Conservation (phyloP, 306 rosid genomes). For the Lathyrus tuberosus region DNA sequence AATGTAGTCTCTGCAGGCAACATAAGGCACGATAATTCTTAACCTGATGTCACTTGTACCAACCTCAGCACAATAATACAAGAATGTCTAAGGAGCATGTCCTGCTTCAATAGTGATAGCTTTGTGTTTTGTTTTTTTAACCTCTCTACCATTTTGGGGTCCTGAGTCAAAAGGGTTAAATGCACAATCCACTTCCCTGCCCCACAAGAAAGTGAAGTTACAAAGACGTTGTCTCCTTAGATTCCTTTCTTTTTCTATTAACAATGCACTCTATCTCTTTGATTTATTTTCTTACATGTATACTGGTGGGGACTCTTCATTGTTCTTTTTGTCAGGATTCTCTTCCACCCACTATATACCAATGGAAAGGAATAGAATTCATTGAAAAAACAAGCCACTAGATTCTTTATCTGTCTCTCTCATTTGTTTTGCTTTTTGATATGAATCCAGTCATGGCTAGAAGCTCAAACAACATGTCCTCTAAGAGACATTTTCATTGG, state of each 20-base stretch:
- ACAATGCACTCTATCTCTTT: constrained; percentile 43
- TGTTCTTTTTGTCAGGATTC: constrained; percentile 84
- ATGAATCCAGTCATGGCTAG: constrained; percentile 65
- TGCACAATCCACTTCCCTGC: constrained; percentile 49
- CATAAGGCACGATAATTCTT: constrained; percentile 50
- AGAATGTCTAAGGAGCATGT: constrained; percentile 40
- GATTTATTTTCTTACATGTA: constrained; percentile 59
- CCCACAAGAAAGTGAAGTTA: constrained; percentile 76
- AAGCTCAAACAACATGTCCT: constrained; percentile 62
- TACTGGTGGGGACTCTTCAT: constrained; percentile 68
- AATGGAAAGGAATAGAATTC: constrained; percentile 35
- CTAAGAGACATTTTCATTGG: constrained; percentile 90
- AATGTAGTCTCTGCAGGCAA: constrained; percentile 53
- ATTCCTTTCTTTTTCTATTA: constrained; percentile 65
- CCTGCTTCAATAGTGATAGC: constrained; percentile 41
- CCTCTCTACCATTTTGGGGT: constrained; percentile 40
- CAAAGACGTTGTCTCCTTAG: constrained; percentile 68
- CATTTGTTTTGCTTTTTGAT: constrained; percentile 47
- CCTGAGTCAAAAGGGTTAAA: constrained; percentile 70
- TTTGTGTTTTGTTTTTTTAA: constrained; percentile 35
- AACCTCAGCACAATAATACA: constrained; percentile 41
- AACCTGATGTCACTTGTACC: constrained; percentile 34
- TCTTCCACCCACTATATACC: constrained; percentile 48
- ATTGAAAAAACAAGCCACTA: constrained; percentile 43
- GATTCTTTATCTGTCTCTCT: constrained; percentile 30